A percentile compares a stretch with the other conserved stretches of the same genome.
These are phyloP conservation scores for Lophium mytilinum DNA, from an alignment of 495 filamentous ascomycete species.

Conservation along the genomic window DNA sequence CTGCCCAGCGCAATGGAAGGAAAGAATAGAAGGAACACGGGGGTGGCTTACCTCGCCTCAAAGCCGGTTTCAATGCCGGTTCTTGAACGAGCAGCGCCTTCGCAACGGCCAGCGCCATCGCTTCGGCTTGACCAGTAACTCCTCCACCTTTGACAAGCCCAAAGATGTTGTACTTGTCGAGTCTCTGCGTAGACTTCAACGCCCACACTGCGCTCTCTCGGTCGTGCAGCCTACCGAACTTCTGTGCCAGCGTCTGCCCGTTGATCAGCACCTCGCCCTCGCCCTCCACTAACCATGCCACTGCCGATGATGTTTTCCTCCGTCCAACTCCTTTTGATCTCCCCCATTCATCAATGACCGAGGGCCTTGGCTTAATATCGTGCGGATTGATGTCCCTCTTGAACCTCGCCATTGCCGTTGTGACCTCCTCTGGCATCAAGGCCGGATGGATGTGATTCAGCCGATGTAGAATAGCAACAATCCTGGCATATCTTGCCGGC, in stretches of 20 bases:
- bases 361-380: slow-evolving; percentile 47
- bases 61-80: slow-evolving; percentile 74
- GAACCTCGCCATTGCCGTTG: slow-evolving; percentile 55
- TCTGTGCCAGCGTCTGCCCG: slow-evolving; percentile 66
- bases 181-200: slow-evolving; percentile 65
- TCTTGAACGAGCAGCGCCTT: slow-evolving; percentile 86
- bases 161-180: slow-evolving; percentile 98
- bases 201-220: slow-evolving; percentile 92
- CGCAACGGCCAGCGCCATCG: slow-evolving; percentile 83
- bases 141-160: slow-evolving; percentile 75
- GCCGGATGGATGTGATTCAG: slow-evolving; percentile 80
- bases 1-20: background rate
- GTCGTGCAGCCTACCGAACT: slow-evolving; percentile 84
- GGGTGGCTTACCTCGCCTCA: slow-evolving; percentile 71
- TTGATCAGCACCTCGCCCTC: slow-evolving; percentile 85
- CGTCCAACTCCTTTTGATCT: slow-evolving; percentile 69
- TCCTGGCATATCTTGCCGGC: slow-evolving; percentile 66
- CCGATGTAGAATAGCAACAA: slow-evolving; percentile 65
- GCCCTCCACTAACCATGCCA: slow-evolving; percentile 82
- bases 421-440: slow-evolving; percentile 63
- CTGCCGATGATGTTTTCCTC: slow-evolving; percentile 77
- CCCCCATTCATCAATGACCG: slow-evolving; percentile 61
- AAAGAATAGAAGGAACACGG: slow-evolving; percentile 4
- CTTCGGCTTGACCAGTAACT: slow-evolving; percentile 90
- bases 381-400: slow-evolving; percentile 67